Base-by-base conservation (phyloP, 2,329 filamentous ascomycete genomes). In the Pyricularia sp. region DNA sequence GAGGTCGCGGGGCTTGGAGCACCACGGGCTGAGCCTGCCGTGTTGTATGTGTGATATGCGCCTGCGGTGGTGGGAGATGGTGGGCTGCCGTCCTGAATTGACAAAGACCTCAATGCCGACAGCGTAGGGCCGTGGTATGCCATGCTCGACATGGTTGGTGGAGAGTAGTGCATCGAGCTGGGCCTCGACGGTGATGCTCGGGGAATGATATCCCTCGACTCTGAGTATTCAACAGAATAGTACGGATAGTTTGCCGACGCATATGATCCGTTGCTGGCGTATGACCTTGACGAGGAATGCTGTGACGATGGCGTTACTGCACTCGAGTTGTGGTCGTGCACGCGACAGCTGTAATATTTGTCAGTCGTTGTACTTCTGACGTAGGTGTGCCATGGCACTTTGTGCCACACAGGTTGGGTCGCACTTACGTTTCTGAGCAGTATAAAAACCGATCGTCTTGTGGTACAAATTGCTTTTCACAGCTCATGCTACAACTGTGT, bases 401-500 rank as follows among this genome's bases (percentile, higher is more conserved):
- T 50, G 42, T 50, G 1, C 17, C 42, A 50, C 42, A 50, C 5
- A 50, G 17, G 17, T 50, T 50, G 42, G 42, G 42, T n/a, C 17
- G 20, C 70, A 81, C 86, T 79, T 82, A 88, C 86, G 81, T 78
- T 75, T 89, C 86, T 55, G 87, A 89, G 77, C 87, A 90, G 79
- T 89, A 90, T 63, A 89, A 77, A 70, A 82, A 81, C 71, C 81
- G 84, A 73, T 86, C 86, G 74, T 86, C 84, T 59, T 83, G 80
- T 66, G 86, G 83, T 28, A 87, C 77, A 76, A 89, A 89, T 78
- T 89, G 86, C 78, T 89, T 89, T 76, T 89, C 87, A 77, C 87
- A 90, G 11, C 83, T 85, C 87, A 89, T 89, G 78, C 87, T 90
- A 73, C 59, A 70, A 71, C 67, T 72, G 69, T 74, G 78, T 71